Conservation (phyloP, 2,329 filamentous ascomycete genomes). For the Fusarium buxicola region DNA sequence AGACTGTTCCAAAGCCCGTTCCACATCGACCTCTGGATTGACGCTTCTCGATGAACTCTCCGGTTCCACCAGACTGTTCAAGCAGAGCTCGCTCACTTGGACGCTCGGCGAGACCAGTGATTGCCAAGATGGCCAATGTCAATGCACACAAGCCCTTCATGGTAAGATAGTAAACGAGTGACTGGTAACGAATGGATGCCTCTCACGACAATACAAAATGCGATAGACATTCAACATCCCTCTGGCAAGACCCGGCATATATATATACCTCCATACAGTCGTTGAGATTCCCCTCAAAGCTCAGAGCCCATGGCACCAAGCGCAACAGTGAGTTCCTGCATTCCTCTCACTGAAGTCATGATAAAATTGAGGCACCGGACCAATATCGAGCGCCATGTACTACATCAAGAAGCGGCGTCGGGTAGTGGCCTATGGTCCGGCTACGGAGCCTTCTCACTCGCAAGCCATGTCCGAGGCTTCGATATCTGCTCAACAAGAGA, state of each 20-base stretch:
- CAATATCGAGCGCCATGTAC: constrained; percentile 1
- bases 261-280: not conserved
- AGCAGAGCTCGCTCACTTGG: not conserved
- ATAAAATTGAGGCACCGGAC: not conserved
- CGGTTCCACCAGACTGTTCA: not conserved
- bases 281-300: not conserved
- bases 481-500: not conserved
- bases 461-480: not conserved
- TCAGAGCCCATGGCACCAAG: too few species aligned
- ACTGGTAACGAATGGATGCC: constrained; percentile 41
- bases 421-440: not conserved
- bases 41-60: constrained; percentile 23
- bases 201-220: not conserved
- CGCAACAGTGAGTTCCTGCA: not conserved
- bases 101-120: constrained; percentile 1
- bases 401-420: not conserved
- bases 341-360: not conserved
- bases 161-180: constrained; percentile 27
- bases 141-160: constrained; percentile 31
- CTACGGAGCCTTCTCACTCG: too few species aligned
- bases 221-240: not conserved
- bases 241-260: not conserved
- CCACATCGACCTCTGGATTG: constrained; percentile 57
- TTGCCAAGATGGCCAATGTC: constrained; percentile 13
- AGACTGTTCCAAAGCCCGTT: constrained; percentile 50